Evolutionary conservation across 2,329 filamentous ascomycete species (phyloP), one percentile per base, ranked within the genome.

Genomic region (Phialocephala subalpina): DNA sequence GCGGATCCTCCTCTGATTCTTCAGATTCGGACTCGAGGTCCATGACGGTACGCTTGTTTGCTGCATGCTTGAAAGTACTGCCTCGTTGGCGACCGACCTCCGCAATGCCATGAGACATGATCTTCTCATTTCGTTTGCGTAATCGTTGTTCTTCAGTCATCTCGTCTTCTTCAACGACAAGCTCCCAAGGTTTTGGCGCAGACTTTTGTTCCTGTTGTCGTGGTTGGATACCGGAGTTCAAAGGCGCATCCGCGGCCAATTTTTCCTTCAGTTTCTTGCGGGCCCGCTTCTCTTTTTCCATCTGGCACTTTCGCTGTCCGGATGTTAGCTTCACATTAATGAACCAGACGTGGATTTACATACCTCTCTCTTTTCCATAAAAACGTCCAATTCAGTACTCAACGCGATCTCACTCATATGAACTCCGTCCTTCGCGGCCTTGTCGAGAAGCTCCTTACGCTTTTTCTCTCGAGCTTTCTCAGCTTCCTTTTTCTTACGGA

Each of bases 1-100:
- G 61, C 2, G 69, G 67, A 59, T 72, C 70, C 38, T 72, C 70
- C 16, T 70, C 69, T 18, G 69, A 71, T 38, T 69, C 64, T 20
- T 65, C 66, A 7, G 65, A 67, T 14, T 59, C 53, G 4, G 36
- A 33, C 36, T 63, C 29, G 11, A 66, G 33, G 8, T 60, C 25
- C 18, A 9, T 8, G 5, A 64, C 57, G 18, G 18, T 62, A 5
- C 20, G 58, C 27, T 55, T 58, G 16, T 33, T 33, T 22, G 62
- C 53, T 9, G 60, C 52, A 18, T 35, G 33, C 6, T 40, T 56
- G 20, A 63, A 64, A 8, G 56, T 35, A 60, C 29, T 45, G 25
- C 20, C n/a, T 25, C 45, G 22, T 11, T 27, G 20, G 14, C 55
- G 42, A 18, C 35, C 29, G 14, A n/a, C 36, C 27, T 45, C 52